A percentile compares a stretch with the other conserved stretches of the same genome.
Evolutionary conservation across 371 early-diverging fungal genomes (phyloP).

Genomic region (Saksenaea vasiformis): DNA sequence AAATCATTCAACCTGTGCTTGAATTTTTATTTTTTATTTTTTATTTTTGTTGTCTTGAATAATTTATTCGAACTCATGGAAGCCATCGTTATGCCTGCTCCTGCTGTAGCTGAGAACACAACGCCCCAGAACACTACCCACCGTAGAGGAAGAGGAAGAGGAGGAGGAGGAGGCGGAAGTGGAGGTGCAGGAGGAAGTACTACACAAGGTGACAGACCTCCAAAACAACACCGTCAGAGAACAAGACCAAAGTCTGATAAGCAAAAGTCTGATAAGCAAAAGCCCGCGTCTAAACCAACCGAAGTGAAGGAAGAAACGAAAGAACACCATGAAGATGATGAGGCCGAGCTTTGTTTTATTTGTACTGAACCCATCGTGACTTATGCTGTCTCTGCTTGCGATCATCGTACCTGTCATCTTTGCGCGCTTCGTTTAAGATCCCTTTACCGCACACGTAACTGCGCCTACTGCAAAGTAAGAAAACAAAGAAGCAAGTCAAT

Average conservation of each 20-base stretch:
- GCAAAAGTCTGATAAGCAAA: not conserved
- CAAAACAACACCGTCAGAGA: not conserved
- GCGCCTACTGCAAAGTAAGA: constrained; percentile 88
- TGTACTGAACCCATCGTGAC: constrained; percentile 84
- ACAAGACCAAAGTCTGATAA: constrained; percentile 1
- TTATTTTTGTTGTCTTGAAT: too few relatives aligned
- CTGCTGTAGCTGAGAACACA: not conserved
- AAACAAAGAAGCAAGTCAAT: not conserved
- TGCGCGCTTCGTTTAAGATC: constrained; percentile 90
- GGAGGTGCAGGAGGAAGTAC: not conserved
- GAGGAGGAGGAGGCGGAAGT: not conserved
- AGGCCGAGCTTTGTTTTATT: constrained; percentile 79
- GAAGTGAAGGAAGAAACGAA: not conserved
- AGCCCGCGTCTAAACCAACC: not conserved
- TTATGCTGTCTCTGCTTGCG: constrained; percentile 88
- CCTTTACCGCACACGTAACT: constrained; percentile 80
- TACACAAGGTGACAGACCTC: not conserved
- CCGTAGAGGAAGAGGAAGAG: not conserved
- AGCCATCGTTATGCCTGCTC: too few relatives aligned
- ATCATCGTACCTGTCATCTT: constrained; percentile 89
- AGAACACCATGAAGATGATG: constrained; percentile 32
- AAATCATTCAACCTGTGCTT: too few relatives aligned
- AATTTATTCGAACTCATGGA: too few relatives aligned
- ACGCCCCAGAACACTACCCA: not conserved
- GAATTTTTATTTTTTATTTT: too few relatives aligned